Evolutionary conservation across 352 stramenopile genomes (phyloP).

Genomic region (Blastocystis hominis): DNA sequence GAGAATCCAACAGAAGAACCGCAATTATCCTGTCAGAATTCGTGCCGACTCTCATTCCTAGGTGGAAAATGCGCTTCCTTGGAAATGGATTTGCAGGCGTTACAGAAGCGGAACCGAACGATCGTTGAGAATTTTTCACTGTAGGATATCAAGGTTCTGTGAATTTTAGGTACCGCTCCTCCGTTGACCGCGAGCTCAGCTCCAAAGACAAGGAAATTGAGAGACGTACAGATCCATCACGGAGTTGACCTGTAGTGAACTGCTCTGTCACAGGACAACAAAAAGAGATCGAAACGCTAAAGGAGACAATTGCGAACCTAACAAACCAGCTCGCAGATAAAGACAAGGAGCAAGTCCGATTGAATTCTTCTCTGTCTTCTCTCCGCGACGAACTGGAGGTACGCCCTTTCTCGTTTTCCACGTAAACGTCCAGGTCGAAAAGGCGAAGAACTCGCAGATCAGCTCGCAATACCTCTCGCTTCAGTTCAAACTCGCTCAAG

Average conservation of each 20-base stretch:
- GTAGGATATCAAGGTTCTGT: background rate
- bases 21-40: background rate
- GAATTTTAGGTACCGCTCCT: background rate
- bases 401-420: background rate
- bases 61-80: conserved; percentile 2
- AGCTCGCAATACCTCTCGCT: conserved; percentile 31
- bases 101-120: background rate
- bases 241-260: conserved; percentile 9
- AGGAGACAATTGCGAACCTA: background rate
- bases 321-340: background rate
- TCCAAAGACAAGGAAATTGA: background rate
- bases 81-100: conserved; percentile 13
- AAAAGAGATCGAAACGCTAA: conserved; percentile 17
- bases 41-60: background rate
- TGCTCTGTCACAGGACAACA: background rate
- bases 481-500: conserved; percentile 35
- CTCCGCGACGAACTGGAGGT: conserved; percentile 18
- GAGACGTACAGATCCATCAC: background rate
- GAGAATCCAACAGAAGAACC: background rate
- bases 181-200: background rate
- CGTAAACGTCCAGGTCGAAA: background rate
- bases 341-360: background rate
- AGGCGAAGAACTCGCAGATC: conserved; percentile 22
- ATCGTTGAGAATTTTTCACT: background rate
- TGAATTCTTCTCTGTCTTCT: background rate